Conservation (phyloP, 495 filamentous ascomycete species). For the Penicillium paxilli region DNA sequence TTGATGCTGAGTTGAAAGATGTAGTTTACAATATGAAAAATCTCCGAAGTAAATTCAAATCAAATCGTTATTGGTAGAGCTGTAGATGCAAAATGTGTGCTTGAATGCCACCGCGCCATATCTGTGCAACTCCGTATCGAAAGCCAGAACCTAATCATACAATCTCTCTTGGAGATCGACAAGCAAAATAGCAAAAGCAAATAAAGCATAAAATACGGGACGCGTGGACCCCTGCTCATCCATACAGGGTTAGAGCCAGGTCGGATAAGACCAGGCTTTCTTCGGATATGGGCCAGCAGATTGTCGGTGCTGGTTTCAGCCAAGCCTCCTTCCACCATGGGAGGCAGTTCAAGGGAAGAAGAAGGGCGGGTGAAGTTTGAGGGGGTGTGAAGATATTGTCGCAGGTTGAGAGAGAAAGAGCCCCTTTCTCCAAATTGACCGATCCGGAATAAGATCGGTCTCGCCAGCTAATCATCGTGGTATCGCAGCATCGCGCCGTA, state of each 20-base stretch:
- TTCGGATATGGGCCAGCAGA: background rate
- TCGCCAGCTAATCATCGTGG: background rate
- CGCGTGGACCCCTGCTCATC: background rate
- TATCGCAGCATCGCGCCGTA: background rate
- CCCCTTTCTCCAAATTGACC: background rate
- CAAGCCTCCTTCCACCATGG: conserved; percentile 1
- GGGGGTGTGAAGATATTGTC: background rate
- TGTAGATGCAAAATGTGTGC: conserved; percentile 19
- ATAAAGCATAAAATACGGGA: background rate
- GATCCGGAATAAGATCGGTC: background rate
- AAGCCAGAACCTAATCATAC: conserved; percentile 20
- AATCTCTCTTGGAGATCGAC: conserved; percentile 7
- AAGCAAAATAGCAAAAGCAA: conserved; percentile 9
- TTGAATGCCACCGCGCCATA: conserved; percentile 18
- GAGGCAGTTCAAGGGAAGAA: background rate
- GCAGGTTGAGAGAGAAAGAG: background rate
- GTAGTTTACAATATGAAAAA: too few species aligned
- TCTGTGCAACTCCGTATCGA: conserved; percentile 23
- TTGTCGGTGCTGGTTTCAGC: conserved; percentile 11
- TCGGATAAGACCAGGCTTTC: conserved; percentile 3
- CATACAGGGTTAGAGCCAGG: background rate
- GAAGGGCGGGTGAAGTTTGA: too few species aligned
- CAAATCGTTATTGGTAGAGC: conserved; percentile 1
- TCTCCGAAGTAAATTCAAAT: too few species aligned
- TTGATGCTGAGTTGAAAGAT: too few species aligned